Base-by-base conservation (phyloP, 78 protist species). In the Dictyostelium capitatum region DNA sequence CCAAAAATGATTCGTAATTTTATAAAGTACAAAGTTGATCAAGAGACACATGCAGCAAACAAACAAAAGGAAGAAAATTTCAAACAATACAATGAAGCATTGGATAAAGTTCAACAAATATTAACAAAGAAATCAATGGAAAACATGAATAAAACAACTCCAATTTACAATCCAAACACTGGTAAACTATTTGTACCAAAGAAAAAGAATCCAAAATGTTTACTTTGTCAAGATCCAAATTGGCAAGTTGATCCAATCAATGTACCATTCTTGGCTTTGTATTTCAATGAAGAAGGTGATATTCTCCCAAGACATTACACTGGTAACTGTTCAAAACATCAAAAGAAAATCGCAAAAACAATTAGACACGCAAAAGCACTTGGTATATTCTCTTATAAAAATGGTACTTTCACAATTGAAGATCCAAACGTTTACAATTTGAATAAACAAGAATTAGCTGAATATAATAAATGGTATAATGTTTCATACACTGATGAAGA, bases 241-340 rank as follows among this genome's bases (percentile, higher is more conserved):
- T 87, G 93, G 93, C 47, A 50, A n/a, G 79, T 87, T 11, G 84
- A 74, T 41, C 93, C 93, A 54, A 15, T 87, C 28, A 84, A 87
- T 50, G 25, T 79, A 30, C 93, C 93, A 59, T 77, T 87, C 57
- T 47, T 87, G 0, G 28, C 65, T 0, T 12, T 87, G 20, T 87
- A 87, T 64, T 9, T 87, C 6, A 77, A 75, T 37, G 14, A 43
- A 6, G 47, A 30, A 1, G 93, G 93, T 64, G 84, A 87, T 77
- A 77, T 87, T 37, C 25, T 87, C 10, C 93, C 93, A 64, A 74
- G 84, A 65, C 70, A 75, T 51, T 75, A 47, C 62, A 64, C 74
- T 47, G 93, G 93, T 19, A 87, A 87, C n/a, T 87, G 93, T 77
- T 50, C 37, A 32, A 87, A 87, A 80, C 93, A 87, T 87, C 93